phyloP scores from a whole-genome alignment of 345 rosid species.

The Populus pruinosa region DNA sequence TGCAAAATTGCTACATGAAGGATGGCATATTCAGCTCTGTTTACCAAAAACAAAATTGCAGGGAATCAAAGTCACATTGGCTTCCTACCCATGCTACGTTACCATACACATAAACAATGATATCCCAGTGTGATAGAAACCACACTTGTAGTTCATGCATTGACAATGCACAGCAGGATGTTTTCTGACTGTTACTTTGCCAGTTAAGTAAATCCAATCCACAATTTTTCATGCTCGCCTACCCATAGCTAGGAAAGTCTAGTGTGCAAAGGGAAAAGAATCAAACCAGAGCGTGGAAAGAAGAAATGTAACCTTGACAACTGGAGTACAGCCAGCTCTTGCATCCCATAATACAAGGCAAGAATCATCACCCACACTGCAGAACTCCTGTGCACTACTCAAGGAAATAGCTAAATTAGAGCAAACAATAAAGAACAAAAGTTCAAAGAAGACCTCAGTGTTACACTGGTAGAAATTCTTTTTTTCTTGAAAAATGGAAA shows the following conservation, averaged over 20 bases:
- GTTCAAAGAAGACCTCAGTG: neutral
- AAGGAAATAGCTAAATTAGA: neutral
- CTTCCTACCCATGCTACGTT: too few relatives aligned
- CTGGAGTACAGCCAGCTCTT: constrained; percentile 49
- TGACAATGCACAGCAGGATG: too few relatives aligned
- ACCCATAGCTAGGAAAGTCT: neutral
- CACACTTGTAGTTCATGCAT: too few relatives aligned
- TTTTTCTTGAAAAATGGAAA: neutral
- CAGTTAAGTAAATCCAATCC: too few relatives aligned
- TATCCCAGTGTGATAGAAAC: too few relatives aligned
- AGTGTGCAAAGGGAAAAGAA: neutral
- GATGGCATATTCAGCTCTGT: neutral
- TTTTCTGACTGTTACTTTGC: too few relatives aligned
- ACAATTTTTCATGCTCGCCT: neutral
- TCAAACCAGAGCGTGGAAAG: neutral
- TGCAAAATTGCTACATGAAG: neutral
- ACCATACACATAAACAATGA: too few relatives aligned
- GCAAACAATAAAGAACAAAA: neutral
- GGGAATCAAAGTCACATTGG: too few relatives aligned
- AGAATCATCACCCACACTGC: constrained; percentile 74
- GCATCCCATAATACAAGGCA: constrained; percentile 74
- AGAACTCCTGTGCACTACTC: constrained; percentile 52
- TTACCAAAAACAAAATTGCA: too few relatives aligned
- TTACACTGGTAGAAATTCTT: neutral
- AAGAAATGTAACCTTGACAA: constrained; percentile 44